These are phyloP conservation scores for Calonectria montana DNA, from an alignment of 2,329 filamentous ascomycete genomes.

Conservation along the genomic window DNA sequence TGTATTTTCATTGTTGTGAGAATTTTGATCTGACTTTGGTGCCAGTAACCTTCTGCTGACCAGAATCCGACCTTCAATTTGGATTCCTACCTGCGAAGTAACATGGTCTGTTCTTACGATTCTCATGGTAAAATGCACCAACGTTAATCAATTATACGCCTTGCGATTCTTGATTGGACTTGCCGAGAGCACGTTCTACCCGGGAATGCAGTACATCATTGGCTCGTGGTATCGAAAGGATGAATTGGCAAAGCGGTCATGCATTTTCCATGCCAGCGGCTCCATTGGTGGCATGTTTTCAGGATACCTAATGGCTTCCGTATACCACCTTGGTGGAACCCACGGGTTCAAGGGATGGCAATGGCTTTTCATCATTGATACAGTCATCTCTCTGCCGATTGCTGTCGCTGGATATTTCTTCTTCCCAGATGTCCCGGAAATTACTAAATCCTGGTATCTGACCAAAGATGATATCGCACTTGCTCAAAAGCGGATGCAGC, in stretches of 20 bases:
- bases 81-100: conserved; percentile 53
- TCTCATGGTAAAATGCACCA: conserved; percentile 51
- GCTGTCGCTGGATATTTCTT: conserved; percentile 48
- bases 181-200: conserved; percentile 51
- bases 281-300: conserved; percentile 43
- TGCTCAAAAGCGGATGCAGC: conserved; percentile 46
- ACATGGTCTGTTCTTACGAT: conserved; percentile 47
- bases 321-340: conserved; percentile 54
- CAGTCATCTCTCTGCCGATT: conserved; percentile 49
- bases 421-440: conserved; percentile 47
- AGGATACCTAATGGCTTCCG: conserved; percentile 50
- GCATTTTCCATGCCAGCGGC: conserved; percentile 52
- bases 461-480: conserved; percentile 41
- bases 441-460: conserved; percentile 43
- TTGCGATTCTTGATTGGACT: conserved; percentile 58
- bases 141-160: conserved; percentile 50
- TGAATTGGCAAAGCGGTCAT: conserved; percentile 56
- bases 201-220: conserved; percentile 53
- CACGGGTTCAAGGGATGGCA: conserved; percentile 61
- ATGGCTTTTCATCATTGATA: conserved; percentile 51
- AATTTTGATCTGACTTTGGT: not conserved
- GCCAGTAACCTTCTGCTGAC: conserved; percentile 49
- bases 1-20: not conserved
- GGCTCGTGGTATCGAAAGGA: conserved; percentile 57
- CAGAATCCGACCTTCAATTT: conserved; percentile 52